A percentile compares a stretch with the other conserved stretches of the same genome.
phyloP scores from a whole-genome alignment of 2,329 filamentous ascomycete genomes.

The Dendrostoma leiphaemia region DNA sequence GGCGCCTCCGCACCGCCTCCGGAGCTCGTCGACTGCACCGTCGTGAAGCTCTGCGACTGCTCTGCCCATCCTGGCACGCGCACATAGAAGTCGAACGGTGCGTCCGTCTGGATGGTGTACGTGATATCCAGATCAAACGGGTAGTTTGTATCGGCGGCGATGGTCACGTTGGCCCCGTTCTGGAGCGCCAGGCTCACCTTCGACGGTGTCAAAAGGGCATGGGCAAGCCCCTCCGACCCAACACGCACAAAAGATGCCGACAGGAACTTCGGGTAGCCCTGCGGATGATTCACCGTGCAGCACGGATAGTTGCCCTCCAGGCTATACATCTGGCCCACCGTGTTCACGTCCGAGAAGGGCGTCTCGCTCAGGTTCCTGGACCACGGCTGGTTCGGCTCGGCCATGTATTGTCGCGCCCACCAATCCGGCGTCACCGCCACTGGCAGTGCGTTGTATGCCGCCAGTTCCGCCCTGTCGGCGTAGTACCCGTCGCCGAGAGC shows the following conservation, averaged over 20 bases:
- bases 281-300: slow-evolving; percentile 15
- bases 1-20: no score
- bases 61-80: slow-evolving; percentile 31
- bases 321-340: slow-evolving; percentile 15
- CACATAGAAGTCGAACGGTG: slow-evolving; percentile 30
- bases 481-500: slow-evolving; percentile 5
- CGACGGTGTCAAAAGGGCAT: slow-evolving; percentile 48
- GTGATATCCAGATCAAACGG: slow-evolving; percentile 32
- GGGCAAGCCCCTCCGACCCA: slow-evolving; percentile 22
- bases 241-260: slow-evolving; percentile 5
- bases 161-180: slow-evolving; percentile 32
- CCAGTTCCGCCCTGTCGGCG: slow-evolving; percentile 10
- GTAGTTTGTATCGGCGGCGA: slow-evolving; percentile 47
- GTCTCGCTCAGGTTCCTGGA: slow-evolving; percentile 8
- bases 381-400: slow-evolving; percentile 11
- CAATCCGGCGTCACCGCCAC: slow-evolving; percentile 6
- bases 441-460: slow-evolving; percentile 12
- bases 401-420: slow-evolving; percentile 11
- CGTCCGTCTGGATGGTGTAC: slow-evolving; percentile 29
- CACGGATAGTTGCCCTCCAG: slow-evolving; percentile 16
- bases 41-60: slow-evolving; percentile 18
- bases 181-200: slow-evolving; percentile 37
- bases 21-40: slow-evolving; percentile 16
- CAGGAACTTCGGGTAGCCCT: slow-evolving; percentile 14
- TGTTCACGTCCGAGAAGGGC: slow-evolving; percentile 14